These are phyloP conservation scores for Pseudogymnoascus verrucosus DNA, from an alignment of 2,329 filamentous ascomycete species.

Conservation along the genomic window DNA sequence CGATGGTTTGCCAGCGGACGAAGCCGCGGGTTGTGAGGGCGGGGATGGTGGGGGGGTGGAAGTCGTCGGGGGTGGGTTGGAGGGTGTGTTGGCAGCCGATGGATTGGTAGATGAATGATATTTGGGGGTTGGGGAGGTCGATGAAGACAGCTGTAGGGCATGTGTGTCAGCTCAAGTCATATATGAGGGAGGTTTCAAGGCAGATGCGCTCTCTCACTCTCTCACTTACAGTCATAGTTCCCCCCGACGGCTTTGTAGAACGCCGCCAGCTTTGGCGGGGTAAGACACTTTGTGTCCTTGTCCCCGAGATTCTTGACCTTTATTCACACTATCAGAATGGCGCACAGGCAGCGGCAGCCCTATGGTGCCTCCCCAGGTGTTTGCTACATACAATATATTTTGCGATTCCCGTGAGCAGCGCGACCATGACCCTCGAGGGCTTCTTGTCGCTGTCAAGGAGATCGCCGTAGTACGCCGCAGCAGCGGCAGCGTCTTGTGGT, in stretches of 20 bases:
- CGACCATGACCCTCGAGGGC: constrained; percentile 58
- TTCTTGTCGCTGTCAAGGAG: constrained; percentile 62
- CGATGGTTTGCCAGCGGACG: constrained; percentile 87
- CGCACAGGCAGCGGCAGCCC: background rate
- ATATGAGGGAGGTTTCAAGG: background rate
- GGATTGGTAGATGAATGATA: constrained; percentile 89
- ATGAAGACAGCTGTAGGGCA: constrained; percentile 59
- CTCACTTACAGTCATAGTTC: constrained; percentile 64
- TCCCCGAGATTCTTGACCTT: constrained; percentile 54
- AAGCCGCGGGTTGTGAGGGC: constrained; percentile 79
- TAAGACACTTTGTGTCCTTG: constrained; percentile 44
- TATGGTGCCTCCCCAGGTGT: background rate
- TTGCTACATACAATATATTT: constrained; percentile 56
- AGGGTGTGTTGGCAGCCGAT: constrained; percentile 85
- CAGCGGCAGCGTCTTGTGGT: constrained; percentile 17
- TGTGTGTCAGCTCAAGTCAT: background rate
- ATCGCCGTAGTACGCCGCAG: constrained; percentile 47
- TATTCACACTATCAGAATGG: constrained; percentile 14
- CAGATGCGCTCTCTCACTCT: constrained; percentile 15
- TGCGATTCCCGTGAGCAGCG: constrained; percentile 60
- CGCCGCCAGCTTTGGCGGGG: constrained; percentile 61
- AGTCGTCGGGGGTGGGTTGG: constrained; percentile 64
- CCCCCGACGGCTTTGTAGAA: constrained; percentile 71
- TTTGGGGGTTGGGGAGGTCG: constrained; percentile 59
- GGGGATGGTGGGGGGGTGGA: constrained; percentile 67